Percentiles rank a stretch among this genome's conserved stretches.
These are phyloP conservation scores for Chaetoceros tenuissimus DNA, from an alignment of 108 stramenopile species.

Conservation along the genomic window DNA sequence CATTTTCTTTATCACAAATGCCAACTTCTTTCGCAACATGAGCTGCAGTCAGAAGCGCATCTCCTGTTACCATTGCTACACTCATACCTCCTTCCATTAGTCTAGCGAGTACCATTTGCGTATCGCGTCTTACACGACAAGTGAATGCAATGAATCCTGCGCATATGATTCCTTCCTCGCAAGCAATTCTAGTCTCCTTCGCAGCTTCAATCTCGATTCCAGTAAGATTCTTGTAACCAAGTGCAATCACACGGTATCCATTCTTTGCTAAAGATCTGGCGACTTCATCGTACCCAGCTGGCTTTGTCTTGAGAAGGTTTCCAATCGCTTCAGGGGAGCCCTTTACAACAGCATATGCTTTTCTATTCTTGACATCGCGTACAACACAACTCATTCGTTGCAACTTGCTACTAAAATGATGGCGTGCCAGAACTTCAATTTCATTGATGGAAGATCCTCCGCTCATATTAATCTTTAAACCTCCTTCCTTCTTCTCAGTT, in stretches of 20 bases:
- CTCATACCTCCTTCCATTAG: slow-evolving; percentile 86
- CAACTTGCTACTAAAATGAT: slow-evolving; percentile 96
- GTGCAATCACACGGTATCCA: slow-evolving; percentile 89
- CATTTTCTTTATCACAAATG: slow-evolving; percentile 43
- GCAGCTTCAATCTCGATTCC: slow-evolving; percentile 36
- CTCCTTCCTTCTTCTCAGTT: slow-evolving; percentile 52
- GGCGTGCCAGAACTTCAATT: slow-evolving; percentile 76
- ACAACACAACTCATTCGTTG: slow-evolving; percentile 97
- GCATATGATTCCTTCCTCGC: slow-evolving; percentile 70
- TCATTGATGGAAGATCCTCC: slow-evolving; percentile 22
- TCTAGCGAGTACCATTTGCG: slow-evolving; percentile 54
- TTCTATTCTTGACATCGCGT: slow-evolving; percentile 26
- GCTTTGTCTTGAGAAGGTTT: slow-evolving; percentile 52
- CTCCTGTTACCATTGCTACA: slow-evolving; percentile 94
- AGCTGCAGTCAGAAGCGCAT: slow-evolving; percentile 89
- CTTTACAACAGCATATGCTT: slow-evolving; percentile 81
- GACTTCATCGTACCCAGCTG: slow-evolving; percentile 63
- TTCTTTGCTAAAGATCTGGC: slow-evolving; percentile 60
- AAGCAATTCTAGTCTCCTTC: slow-evolving; percentile 45
- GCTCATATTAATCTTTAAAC: slow-evolving; percentile 26
- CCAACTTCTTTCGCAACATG: slow-evolving; percentile 92
- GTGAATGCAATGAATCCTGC: slow-evolving; percentile 96
- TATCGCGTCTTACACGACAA: slow-evolving; percentile 89
- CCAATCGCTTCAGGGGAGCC: slow-evolving; percentile 96
- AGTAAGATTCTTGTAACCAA: slow-evolving; percentile 75